Base-by-base conservation (phyloP, 2,329 filamentous ascomycete species). In the Pseudogymnoascus sp. region DNA sequence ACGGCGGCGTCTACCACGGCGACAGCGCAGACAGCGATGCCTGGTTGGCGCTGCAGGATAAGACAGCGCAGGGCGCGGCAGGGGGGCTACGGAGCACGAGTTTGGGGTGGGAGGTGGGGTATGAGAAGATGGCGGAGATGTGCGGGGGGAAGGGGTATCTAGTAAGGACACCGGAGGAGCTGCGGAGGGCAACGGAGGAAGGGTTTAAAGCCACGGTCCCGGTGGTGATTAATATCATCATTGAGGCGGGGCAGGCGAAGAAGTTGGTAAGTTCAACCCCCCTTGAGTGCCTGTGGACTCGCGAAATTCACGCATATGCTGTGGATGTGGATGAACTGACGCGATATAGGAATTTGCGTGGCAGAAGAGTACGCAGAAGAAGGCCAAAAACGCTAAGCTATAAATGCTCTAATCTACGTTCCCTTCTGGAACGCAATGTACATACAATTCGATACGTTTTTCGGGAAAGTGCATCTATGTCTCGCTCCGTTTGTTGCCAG, bases 51-150 rank as follows among this genome's bases (percentile, higher is more conserved):
- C 73, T 79, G 63, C 79, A 79, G 62, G 69, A 72, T 61, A 76
- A 77, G 53, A 80, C 65, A 61, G 67, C 67, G 35, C 63, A 68
- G 37, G 69, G 64, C 3, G 67, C 66, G 8, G 62, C 66, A 2
- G 75, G 71, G 42, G 74, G 78, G 12, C 70, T 82, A 61, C 72
- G 81, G 62, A 77, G 77, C 64, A 78, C 80, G 8, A 79, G 78
- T 71, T 69, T 84, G 35, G 76, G 80, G 1, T 84, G 79, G 67
- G 79, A 84, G 70, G 81, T 80, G 0, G 72, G 77, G 14, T 85
- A 84, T 69, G 78, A 84, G 69, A 80, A 79, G 68, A 70, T 84
- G 42, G 81, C 81, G 1, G 77, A 81, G 62, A 81, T 80, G 74
- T 80, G 79, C 63, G 82, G 82, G 6, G 82, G 82, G 1, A 76